Base-by-base conservation (phyloP, 2,329 filamentous ascomycete species). In the Cyphellophora europaea region DNA sequence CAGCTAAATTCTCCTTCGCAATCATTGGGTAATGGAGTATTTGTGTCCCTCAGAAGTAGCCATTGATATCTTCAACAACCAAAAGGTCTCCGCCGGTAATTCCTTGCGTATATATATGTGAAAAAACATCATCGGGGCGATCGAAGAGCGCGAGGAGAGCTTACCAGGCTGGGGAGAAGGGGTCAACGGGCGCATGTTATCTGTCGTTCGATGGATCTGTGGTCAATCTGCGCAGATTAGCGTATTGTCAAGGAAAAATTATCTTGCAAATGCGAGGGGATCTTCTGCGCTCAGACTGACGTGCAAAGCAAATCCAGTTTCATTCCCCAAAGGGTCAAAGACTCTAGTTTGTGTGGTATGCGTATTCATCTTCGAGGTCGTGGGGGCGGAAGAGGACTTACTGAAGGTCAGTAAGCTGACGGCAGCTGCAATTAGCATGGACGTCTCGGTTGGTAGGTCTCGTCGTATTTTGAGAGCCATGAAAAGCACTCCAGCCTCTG, bases 231-330 rank as follows among this genome's bases (percentile, higher is more conserved):
- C n/a, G n/a, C n/a, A n/a, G n/a, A n/a, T n/a, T n/a, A n/a, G n/a
- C n/a, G n/a, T n/a, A n/a, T n/a, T n/a, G n/a, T n/a, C n/a, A n/a
- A n/a, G n/a, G n/a, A n/a, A n/a, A n/a, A n/a, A n/a, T n/a, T n/a
- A n/a, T n/a, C n/a, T n/a, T n/a, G n/a, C n/a, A n/a, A n/a, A n/a
- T n/a, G n/a, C n/a, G n/a, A n/a, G n/a, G n/a, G n/a, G n/a, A n/a
- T n/a, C n/a, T n/a, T n/a, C n/a, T n/a, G n/a, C n/a, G n/a, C 71
- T 91, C 84, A 91, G 84, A 86, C 84, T 91, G 84, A 91, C 83
- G 82, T 89, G 79, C 75, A 79, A 63, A 84, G 77, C 75, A 71
- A 58, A 49, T 58, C 28, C 62, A 76, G 79, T 89, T 88, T 88
- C 83, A 89, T 80, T 72, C 66, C 71, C 77, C 71, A 60, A 58